Evolutionary conservation across 495 filamentous ascomycete species (phyloP).

Genomic region (Lasiosphaeris hirsuta): DNA sequence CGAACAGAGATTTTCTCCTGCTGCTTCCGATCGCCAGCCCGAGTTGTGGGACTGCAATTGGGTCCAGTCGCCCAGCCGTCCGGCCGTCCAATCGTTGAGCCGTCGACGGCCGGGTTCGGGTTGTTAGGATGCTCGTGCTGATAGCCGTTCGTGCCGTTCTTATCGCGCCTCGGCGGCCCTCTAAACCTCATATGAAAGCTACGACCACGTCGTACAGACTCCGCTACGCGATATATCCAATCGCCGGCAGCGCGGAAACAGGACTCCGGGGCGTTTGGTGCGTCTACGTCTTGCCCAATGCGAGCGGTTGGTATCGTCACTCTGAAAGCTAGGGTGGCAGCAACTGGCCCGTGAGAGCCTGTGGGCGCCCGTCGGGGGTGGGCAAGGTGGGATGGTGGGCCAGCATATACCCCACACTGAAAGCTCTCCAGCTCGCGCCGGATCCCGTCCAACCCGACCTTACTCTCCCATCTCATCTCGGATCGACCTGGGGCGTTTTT

Average conservation of each 20-base stretch:
- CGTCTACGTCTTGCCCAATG: slow-evolving; percentile 7
- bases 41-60: too few relatives aligned
- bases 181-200: slow-evolving; percentile 4
- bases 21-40: neutral
- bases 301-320: neutral
- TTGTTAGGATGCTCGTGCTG: neutral
- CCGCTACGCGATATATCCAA: slow-evolving; percentile 1
- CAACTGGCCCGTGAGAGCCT: neutral
- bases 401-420: slow-evolving; percentile 2
- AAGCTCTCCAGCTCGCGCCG: neutral
- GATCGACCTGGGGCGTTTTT: neutral
- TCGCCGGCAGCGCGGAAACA: slow-evolving; percentile 26
- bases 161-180: neutral
- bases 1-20: slow-evolving; percentile 10
- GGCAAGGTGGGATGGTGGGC: neutral
- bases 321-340: neutral
- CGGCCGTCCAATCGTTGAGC: too few relatives aligned
- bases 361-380: neutral
- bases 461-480: neutral
- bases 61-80: too few relatives aligned
- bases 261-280: slow-evolving; percentile 24
- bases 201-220: slow-evolving; percentile 8
- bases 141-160: neutral
- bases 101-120: neutral
- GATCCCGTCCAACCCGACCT: neutral